Base-by-base conservation (phyloP, 208 protist species). In the Trypanosoma vivax region DNA sequence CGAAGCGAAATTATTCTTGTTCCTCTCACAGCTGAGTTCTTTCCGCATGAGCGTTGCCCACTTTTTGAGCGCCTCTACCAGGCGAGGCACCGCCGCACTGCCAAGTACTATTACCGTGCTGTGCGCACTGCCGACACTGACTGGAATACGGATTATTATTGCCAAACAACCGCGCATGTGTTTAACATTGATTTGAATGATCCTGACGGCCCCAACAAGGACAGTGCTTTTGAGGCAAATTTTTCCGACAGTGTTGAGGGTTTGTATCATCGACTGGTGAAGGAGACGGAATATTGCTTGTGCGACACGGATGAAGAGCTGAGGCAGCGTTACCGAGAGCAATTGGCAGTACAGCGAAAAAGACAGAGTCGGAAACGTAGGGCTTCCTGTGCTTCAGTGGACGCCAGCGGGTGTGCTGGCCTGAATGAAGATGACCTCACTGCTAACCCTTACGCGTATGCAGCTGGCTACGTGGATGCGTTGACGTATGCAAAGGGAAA, bases 91-190 rank as follows among this genome's bases (percentile, higher is more conserved):
- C 77, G 67, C 4, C 76, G 77, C 33, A 85, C 81, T n/a, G 78
- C 75, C 5, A 89, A 89, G 67, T 89, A 89, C 51, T 89, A 89
- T 60, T 86, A 75, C 30, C 66, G 81, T 31, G 65, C 70, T 10
- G 46, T 83, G 41, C 81, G 81, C 38, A 53, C 60, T 23, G 47
- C 70, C 0, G 52, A 56, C 31, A 66, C 66, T 0, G 50, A 65
- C 9, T 50, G 49, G 0, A 74, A 83, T 9, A 79, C 68, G 42
- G 81, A 89, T 34, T 89, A 76, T 50, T 85, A 74, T 60, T 89
- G 81, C 48, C 64, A 57, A 10, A 80, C 74, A 21, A 76, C 65
- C 0, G 60, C 61, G 5, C 41, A 81, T 35, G 35, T 49, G 14
- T 51, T 50, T 4, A 59, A 64, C 10, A 35, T 73, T 18, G 59